Base-by-base conservation (phyloP, 371 early-diverging fungal species). In the Mucor indicus region DNA sequence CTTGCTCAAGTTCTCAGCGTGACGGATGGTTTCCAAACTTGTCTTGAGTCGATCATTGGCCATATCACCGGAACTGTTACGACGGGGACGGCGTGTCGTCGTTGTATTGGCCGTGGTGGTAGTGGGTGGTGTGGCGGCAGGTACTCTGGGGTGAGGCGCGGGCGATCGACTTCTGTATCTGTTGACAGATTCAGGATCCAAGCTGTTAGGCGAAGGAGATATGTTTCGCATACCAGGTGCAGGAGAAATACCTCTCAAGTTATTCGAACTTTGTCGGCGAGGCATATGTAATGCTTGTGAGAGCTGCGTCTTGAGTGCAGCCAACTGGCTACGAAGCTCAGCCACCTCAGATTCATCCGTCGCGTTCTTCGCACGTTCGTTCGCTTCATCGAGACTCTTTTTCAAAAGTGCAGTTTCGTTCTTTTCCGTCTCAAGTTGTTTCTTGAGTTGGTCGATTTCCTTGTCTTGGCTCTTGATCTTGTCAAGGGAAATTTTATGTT, bases 351-450 rank as follows among this genome's bases (percentile, higher is more conserved):
- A 47, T 45, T 70, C 71, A 35, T 73, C 72, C 8, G 62, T 51
- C 7, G 67, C 62, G 29, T 56, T 56, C 15, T 56, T 64, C 1
- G 55, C 57, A 22, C 56, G 50, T 31, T 70, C 65, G n/a, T 62
- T 47, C 1, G 75, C 70, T 30, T 67, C 64, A 24, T 65, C 65
- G 12, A 72, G 22, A 31, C 64, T 38, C 21, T 69, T 71, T 13
- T 84, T 74, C 21, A 95, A 67, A 29, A 65, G 69, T 19, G 77
- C 77, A 11, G 84, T 84, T 52, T 88, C 88, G 17, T 86, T 81
- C 50, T 84, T 81, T 54, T 79, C 72, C 48, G 75, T 65, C 19
- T 67, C 63, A 15, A 88, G 57, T 49, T 87, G 82, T 11, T 62
- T 74, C 12, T 77, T 78, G 35, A 89, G 72, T 19, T 69, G 58